phyloP scores from a whole-genome alignment of 2,329 filamentous ascomycete species.

The Penicillium sp. region DNA sequence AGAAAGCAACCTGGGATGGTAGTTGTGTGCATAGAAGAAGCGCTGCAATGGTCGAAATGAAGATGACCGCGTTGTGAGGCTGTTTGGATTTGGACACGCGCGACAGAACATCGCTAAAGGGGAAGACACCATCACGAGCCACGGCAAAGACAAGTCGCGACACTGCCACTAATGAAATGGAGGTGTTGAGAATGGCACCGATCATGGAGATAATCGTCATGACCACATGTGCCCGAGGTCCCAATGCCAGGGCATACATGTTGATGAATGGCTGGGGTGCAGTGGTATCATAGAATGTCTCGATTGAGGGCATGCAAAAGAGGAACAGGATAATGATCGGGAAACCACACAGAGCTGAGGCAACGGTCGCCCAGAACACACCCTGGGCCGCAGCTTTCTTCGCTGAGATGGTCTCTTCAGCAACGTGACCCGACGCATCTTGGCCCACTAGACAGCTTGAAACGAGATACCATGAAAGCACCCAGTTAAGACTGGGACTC shows the following conservation, averaged over 20 bases:
- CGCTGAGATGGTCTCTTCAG: constrained; percentile 34
- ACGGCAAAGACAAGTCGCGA: constrained; percentile 63
- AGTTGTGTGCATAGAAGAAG: constrained; percentile 60
- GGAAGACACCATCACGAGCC: constrained; percentile 61
- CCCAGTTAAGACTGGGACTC: constrained; percentile 33
- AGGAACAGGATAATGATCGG: constrained; percentile 36
- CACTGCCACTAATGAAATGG: constrained; percentile 58
- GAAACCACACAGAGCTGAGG: constrained; percentile 33
- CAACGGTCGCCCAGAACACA: constrained; percentile 36
- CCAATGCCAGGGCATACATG: constrained; percentile 28
- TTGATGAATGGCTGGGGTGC: constrained; percentile 34
- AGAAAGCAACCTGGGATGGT: constrained; percentile 53
- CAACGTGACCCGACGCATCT: constrained; percentile 36
- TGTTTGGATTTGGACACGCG: constrained; percentile 56
- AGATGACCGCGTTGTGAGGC: constrained; percentile 59
- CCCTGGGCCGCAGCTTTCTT: constrained; percentile 36
- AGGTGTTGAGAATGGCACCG: constrained; percentile 48
- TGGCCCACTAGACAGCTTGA: constrained; percentile 33
- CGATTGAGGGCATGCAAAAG: constrained; percentile 37
- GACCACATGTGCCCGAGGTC: constrained; percentile 26
- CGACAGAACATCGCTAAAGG: constrained; percentile 57
- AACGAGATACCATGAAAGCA: constrained; percentile 33
- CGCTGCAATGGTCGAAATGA: constrained; percentile 56
- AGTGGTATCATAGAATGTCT: constrained; percentile 33
- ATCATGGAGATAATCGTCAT: constrained; percentile 29